Base-by-base conservation (phyloP, 1,139 yeast species). In the Debaryomyces subglobosus region DNA sequence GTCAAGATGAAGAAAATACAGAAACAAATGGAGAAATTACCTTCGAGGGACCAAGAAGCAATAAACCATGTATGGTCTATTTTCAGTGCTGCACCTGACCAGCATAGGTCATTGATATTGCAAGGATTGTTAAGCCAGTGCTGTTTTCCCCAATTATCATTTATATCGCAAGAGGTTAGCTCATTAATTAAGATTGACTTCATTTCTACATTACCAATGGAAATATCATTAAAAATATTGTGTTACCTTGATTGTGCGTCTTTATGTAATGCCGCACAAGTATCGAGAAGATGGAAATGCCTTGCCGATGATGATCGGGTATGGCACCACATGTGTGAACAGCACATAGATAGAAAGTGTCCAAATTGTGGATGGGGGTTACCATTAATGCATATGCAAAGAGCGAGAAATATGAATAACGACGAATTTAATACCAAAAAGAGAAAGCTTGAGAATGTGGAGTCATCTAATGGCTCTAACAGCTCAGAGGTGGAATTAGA, bases 361-460 rank as follows among this genome's bases (percentile, higher is more conserved):
- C 96, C 97, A 39, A 90, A 89, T 64, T 94, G 99, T 73, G 99
- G 99, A 9, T 94, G 99, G 99, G 99, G 99, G 5, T 75, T 94
- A 57, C 99, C 99, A 2, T 72, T 94, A 52, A 81, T 94, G 82
- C 90, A 86, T 58, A 87, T 87, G 86, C 86, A 85, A 61, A 73
- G 89, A 53, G 86, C 89, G 6, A 71, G 89, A 53, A 86, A 80
- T 59, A 68, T 70, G 64, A 67, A 60, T 27, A 71, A 62, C 24
- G 71, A 68, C 10, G 68, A 71, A 40, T 58, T 57, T 29, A 57
- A 56, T 32, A 57, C 61, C 2, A 57, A 61, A 30, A 65, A 61
- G 49, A 66, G 71, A 45, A 65, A 63, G 48, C 67, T 65, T 29
- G 72, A 65, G 30, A 60, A 53, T 15, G 61, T 55, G 8, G 53